These are phyloP conservation scores for Neofusicoccum kwambonambiense DNA, from an alignment of 2,329 filamentous ascomycete species.

Conservation along the genomic window DNA sequence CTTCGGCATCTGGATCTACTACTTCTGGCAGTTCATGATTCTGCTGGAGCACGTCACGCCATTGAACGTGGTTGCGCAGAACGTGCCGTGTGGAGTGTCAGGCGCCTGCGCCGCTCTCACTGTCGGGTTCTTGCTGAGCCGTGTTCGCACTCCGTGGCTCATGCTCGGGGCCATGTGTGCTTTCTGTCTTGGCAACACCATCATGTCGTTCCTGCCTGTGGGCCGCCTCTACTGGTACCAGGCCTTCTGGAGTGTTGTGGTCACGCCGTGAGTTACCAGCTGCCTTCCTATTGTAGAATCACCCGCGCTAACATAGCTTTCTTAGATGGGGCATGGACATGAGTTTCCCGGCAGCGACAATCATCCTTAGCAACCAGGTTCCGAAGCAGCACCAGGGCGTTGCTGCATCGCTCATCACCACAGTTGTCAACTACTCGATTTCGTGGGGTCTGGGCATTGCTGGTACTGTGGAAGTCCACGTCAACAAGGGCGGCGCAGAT, in stretches of 20 bases:
- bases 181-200: conserved; percentile 36
- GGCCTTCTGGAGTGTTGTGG: conserved; percentile 31
- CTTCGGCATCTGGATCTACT: conserved; percentile 35
- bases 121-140: conserved; percentile 32
- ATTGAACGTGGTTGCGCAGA: conserved; percentile 29
- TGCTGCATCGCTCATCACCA: conserved; percentile 41
- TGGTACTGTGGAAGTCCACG: conserved; percentile 42
- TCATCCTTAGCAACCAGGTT: conserved; percentile 41
- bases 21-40: conserved; percentile 32
- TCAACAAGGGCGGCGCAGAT: conserved; percentile 37
- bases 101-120: conserved; percentile 33
- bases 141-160: conserved; percentile 29
- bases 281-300: no score
- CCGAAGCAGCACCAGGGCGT: conserved; percentile 42
- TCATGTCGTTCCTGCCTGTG: conserved; percentile 42
- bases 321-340: conserved; percentile 42
- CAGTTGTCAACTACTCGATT: conserved; percentile 45
- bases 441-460: conserved; percentile 44
- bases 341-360: conserved; percentile 41
- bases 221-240: conserved; percentile 46
- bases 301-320: not conserved
- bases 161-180: conserved; percentile 34
- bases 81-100: conserved; percentile 28
- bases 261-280: conserved; percentile 26
- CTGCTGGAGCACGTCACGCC: conserved; percentile 27